Conservation (phyloP, 2,329 filamentous ascomycete species). For the Dothidotthia symphoricarpi region DNA sequence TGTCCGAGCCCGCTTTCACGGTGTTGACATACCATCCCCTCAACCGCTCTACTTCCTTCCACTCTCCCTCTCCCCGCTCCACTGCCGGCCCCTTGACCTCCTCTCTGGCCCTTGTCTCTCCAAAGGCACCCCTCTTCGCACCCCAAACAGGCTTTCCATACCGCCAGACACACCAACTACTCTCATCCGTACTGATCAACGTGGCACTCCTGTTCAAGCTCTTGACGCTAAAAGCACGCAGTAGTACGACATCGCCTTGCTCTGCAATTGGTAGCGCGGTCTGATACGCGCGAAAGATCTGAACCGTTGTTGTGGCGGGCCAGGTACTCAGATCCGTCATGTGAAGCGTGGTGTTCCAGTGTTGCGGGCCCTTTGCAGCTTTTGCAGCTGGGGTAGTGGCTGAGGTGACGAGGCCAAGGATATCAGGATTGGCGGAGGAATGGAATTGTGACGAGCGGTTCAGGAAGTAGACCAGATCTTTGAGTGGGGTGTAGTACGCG, state of each 20-base stretch:
- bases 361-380: slow-evolving; percentile 44
- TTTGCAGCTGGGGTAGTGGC: slow-evolving; percentile 34
- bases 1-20: slow-evolving; percentile 17
- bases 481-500: slow-evolving; percentile 49
- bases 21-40: slow-evolving; percentile 41
- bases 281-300: slow-evolving; percentile 47
- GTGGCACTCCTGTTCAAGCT: slow-evolving; percentile 36
- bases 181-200: slow-evolving; percentile 45
- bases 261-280: slow-evolving; percentile 43
- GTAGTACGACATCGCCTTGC: slow-evolving; percentile 46
- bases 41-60: slow-evolving; percentile 42
- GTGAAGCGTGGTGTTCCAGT: slow-evolving; percentile 46
- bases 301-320: slow-evolving; percentile 33
- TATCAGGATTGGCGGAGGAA: slow-evolving; percentile 40
- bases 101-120: slow-evolving; percentile 37
- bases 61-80: slow-evolving; percentile 48
- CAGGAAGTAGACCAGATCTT: slow-evolving; percentile 41
- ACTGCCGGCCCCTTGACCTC: slow-evolving; percentile 49
- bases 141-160: slow-evolving; percentile 35
- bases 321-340: slow-evolving; percentile 42
- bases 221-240: slow-evolving; percentile 47
- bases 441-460: slow-evolving; percentile 42
- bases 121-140: slow-evolving; percentile 23
- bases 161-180: slow-evolving; percentile 51
- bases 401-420: slow-evolving; percentile 46